Percentiles rank a stretch among this genome's conserved stretches.
Conservation (phyloP, 257 asterid genomes). For the Agastache rugosa region DNA sequence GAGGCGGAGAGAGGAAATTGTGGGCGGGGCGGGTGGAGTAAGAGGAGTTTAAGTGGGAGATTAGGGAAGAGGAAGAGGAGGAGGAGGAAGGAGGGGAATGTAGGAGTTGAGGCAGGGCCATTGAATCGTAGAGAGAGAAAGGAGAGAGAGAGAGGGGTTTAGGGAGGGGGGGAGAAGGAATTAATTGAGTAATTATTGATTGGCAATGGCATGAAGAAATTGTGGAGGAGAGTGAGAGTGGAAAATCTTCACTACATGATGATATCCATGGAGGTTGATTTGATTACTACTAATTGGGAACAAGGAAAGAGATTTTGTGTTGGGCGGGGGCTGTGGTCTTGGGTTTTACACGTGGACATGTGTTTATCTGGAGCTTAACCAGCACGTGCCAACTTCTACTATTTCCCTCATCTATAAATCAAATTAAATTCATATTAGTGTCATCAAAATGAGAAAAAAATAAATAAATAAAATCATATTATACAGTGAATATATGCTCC, state of each 20-base stretch:
- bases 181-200: slow-evolving; percentile 27
- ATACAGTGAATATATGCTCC: too few species aligned
- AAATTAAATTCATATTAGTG: too few species aligned
- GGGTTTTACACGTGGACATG: slow-evolving; percentile 65
- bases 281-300: not conserved
- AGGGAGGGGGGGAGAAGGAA: not conserved
- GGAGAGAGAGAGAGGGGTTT: slow-evolving; percentile 14
- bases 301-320: slow-evolving; percentile 37
- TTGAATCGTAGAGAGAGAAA: slow-evolving; percentile 13
- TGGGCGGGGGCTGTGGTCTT: slow-evolving; percentile 47
- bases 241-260: slow-evolving; percentile 1
- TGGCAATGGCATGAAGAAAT: slow-evolving; percentile 31
- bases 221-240: slow-evolving; percentile 40
- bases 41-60: slow-evolving; percentile 47
- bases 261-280: not conserved
- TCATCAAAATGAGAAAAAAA: too few species aligned
- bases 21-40: slow-evolving; percentile 36
- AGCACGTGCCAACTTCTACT: slow-evolving; percentile 22
- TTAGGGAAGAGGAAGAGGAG: slow-evolving; percentile 50
- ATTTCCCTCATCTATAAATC: not conserved
- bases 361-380: slow-evolving; percentile 45
- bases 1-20: slow-evolving; percentile 35
- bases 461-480: too few species aligned
- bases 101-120: slow-evolving; percentile 85
- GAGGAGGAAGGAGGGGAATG: slow-evolving; percentile 70